Base-by-base conservation (phyloP, 2,329 filamentous ascomycete species). In the Diaporthe caulivora region DNA sequence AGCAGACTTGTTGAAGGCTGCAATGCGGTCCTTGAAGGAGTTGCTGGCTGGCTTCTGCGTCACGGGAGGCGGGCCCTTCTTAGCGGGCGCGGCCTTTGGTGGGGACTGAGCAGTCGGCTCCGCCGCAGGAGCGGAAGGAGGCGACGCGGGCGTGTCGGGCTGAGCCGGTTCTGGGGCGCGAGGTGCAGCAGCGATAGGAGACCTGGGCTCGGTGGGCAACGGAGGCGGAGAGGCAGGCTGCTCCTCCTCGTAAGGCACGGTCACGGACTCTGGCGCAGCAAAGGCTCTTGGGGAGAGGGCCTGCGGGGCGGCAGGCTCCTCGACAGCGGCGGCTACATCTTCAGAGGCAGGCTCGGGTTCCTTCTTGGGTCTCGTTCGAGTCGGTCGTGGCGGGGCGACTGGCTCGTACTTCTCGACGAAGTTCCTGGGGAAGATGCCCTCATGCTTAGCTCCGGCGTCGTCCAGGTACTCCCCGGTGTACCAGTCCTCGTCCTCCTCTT, bases 321-420 rank as follows among this genome's bases (percentile, higher is more conserved):
- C 74, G 31, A 78, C 73, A 37, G 77, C 60, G 40, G 74, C 72
- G 11, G 77, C 71, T 24, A 77, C 64, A 51, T 78, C 77, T 15
- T 78, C 76, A 10, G 74, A 62, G 55, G 77, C 76, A 21, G 78
- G 77, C 42, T 75, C 76, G 31, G 81, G 73, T 49, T 93, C 91
- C 81, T 91, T 93, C 86, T 93, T 95, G n/a, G 74, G 42, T 77
- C 94, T 92, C 21, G 90, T 87, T 79, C 97, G 92, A 76, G 90
- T 89, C 73, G 97, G 97, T 74, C 97, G 92, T 74, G 95, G 95
- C 74, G 97, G 97, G 76, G 96, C 93, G 72, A 92, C 93, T 49
- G 97, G 97, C 82, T 98, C 96, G 84, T 95, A 97, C 84, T 93
- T 95, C 84, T 99, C 97, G 80, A 99, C 97, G 81, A 99, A 99